phyloP scores from a whole-genome alignment of 345 rosid genomes.

The Aquilaria yunnanensis region DNA sequence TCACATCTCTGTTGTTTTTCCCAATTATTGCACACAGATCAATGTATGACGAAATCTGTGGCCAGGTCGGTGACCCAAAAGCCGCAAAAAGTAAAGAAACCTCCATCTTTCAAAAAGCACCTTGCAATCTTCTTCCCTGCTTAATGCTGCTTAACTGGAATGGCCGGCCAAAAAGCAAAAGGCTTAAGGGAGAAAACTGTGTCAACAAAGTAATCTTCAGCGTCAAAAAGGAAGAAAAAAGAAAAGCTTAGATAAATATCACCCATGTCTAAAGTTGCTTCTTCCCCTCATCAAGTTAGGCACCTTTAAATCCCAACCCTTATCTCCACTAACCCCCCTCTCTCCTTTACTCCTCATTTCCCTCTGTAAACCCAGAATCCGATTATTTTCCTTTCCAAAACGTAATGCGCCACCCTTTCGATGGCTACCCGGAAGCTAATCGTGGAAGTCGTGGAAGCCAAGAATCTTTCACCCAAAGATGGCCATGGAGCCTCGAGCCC shows the following conservation, averaged over 20 bases:
- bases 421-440: conserved; percentile 41
- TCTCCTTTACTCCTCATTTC: conserved; percentile 1
- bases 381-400: neutral
- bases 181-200: conserved; percentile 5
- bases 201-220: conserved; percentile 22
- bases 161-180: conserved; percentile 28
- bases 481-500: conserved; percentile 94
- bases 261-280: conserved; percentile 11
- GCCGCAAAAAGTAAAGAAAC: neutral
- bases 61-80: conserved; percentile 28
- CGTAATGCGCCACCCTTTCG: conserved; percentile 25
- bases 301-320: conserved; percentile 4
- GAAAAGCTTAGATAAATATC: neutral
- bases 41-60: conserved; percentile 4
- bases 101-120: conserved; percentile 22
- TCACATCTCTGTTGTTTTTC: too few relatives aligned
- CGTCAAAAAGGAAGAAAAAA: conserved; percentile 10
- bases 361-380: conserved; percentile 1
- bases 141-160: neutral
- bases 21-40: neutral
- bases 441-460: conserved; percentile 83
- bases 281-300: conserved; percentile 1
- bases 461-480: conserved; percentile 58
- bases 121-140: too few relatives aligned
- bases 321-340: neutral